Evolutionary conservation across 1,284 basidiomycete species (phyloP), one percentile per base, ranked within the genome.

Genomic region (Leccinum pallidistipes): DNA sequence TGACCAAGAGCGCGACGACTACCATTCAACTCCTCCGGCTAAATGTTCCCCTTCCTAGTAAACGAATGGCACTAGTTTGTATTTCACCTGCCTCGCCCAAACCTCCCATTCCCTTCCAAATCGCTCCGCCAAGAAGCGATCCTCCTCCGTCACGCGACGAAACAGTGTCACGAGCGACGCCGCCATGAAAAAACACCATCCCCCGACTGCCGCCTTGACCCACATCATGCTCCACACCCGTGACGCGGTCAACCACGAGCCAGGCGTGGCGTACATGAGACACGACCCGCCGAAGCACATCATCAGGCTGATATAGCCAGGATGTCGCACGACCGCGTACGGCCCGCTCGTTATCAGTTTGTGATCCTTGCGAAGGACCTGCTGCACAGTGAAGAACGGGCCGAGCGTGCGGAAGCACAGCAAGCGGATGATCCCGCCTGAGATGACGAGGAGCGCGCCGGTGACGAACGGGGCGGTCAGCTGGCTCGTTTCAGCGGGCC

Each of bases 281-380:
- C 32, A 61, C 36, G 55, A 49, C 12, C 67, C 67, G 1, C 60
- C 0, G 8, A 62, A 21, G 27, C 51, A 63, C 10, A 59, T 21
- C 1, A 59, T 7, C 18, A 62, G 3, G 3, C 61, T 61, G 8
- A 52, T 21, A 9, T 70, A 70, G 12, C 61, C 56, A 0, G 69
- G 70, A 8, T 71, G 70, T 0, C 70, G 67, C 1, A 72, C 58
- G 27, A 67, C 12, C 0, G 60, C 47, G 31, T 70, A 69, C 2
- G 65, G 67, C 2, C 69, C 68, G 2, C 16, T 51, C 8, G 65
- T 69, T 5, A 69, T 27, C 3, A 70, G 61, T 12, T 11, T 55
- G 43, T 71, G 70, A 0, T 59, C 62, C 27, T 68, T 64, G 10
- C 64, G 62, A 1, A 71, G 16, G 24, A 57, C 55, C 6, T 59